These are phyloP conservation scores for Globisporangium paddicum DNA, from an alignment of 352 stramenopile species.

Conservation along the genomic window DNA sequence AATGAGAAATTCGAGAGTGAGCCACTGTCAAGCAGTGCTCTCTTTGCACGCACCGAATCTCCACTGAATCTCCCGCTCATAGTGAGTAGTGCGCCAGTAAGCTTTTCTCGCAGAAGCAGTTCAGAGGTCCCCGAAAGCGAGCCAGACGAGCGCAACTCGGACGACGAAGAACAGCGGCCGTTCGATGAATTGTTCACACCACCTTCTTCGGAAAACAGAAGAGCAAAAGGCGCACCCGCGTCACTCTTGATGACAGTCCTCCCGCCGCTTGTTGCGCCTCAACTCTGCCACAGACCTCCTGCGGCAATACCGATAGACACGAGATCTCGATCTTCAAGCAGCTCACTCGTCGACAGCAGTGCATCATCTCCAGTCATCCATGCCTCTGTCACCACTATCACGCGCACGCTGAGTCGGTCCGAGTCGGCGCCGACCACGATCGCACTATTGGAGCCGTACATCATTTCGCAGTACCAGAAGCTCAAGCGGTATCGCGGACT, in stretches of 20 bases:
- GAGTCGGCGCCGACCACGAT: constrained; percentile 44
- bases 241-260: not conserved
- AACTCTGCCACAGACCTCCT: not conserved
- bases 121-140: not conserved
- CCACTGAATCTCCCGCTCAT: not conserved
- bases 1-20: not conserved
- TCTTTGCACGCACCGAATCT: constrained; percentile 5
- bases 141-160: not conserved
- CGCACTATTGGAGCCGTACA: constrained; percentile 6
- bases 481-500: constrained; percentile 43
- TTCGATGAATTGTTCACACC: not conserved
- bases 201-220: not conserved
- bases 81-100: not conserved
- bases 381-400: not conserved
- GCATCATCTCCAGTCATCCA: not conserved
- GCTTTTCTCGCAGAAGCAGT: no score
- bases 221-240: not conserved
- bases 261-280: not conserved
- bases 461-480: constrained; percentile 12
- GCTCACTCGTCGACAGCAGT: not conserved
- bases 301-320: not conserved
- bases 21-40: not conserved
- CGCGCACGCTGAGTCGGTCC: constrained; percentile 20
- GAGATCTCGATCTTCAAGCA: not conserved
- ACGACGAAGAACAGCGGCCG: not conserved